Base-by-base conservation (phyloP, 495 filamentous ascomycete species). In the Rusavskia elegans region DNA sequence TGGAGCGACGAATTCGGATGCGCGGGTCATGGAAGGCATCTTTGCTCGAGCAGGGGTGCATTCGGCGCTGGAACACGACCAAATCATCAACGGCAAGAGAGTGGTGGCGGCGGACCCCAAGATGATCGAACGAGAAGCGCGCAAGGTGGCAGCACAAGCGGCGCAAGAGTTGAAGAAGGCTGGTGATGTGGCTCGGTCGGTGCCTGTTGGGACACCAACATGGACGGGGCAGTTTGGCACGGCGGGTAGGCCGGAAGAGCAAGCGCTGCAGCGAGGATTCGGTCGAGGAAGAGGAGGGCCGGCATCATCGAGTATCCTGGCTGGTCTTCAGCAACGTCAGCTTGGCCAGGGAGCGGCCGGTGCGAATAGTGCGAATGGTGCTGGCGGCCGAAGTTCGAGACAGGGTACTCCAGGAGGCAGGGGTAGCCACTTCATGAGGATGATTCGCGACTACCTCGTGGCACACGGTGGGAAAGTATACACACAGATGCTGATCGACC, bases 151-250 rank as follows among this genome's bases (percentile, higher is more conserved):
- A n/a, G 77, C 80, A 2, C 71, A 84, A 62, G 89, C 89, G 0
- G 84, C 84, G 0, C 71, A 72, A 37, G 78, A 81, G 55, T 79
- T 98, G 3, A 79, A 80, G 29, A 78, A 77, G 44, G 83, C 87
- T 23, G 79, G 78, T 36, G 79, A 88, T 64, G 72, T 76, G 10
- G 87, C 88, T 2, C 74, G 78, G 20, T 74, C 69, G 3, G 71
- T 87, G 1, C 83, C 84, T 0, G 80, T 90, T 45, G 92, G 90
- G 37, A 84, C 84, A 0, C 84, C 90, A 14, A 97, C 92, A 2
- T 98, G 92, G 92, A 98, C 92, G 0, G 92, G 92, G 10, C 72
- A 79, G 52, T 76, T 82, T 41, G 92, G 92, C 8, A 70, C 80
- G 32, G 83, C 79, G 3, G 90, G 90, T 1, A 70, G 72, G 35